phyloP scores from a whole-genome alignment of 345 rosid species.

The Durio zibethinus region DNA sequence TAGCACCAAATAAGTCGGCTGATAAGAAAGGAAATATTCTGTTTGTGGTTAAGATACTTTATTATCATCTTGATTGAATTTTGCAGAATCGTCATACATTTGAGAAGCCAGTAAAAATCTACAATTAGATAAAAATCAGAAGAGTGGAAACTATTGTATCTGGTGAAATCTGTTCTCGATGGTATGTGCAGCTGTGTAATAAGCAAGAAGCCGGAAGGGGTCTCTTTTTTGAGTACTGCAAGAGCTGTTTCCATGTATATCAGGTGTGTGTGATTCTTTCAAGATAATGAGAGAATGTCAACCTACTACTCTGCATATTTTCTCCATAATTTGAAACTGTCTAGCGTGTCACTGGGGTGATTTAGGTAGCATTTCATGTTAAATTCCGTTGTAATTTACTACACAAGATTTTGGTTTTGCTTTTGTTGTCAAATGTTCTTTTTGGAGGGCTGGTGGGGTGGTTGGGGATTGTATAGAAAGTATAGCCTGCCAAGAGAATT shows the following conservation, averaged over 20 bases:
- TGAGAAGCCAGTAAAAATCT: conserved; percentile 59
- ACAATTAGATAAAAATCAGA: conserved; percentile 33
- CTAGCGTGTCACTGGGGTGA: not conserved
- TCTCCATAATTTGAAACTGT: not conserved
- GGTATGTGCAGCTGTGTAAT: not conserved
- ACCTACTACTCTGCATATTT: not conserved
- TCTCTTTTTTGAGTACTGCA: not conserved
- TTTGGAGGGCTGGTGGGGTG: not conserved
- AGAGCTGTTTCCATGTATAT: not conserved
- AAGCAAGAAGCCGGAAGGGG: not conserved
- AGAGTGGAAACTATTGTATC: not conserved
- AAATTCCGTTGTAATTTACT: conserved; percentile 28
- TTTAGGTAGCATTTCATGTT: conserved; percentile 14
- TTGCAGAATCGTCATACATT: conserved; percentile 56
- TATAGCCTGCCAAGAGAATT: not conserved
- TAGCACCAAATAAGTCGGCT: not conserved
- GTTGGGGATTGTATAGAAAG: not conserved
- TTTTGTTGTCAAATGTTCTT: not conserved
- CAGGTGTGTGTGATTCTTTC: not conserved
- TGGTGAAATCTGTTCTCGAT: not conserved
- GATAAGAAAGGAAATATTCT: not conserved
- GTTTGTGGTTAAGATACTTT: not conserved
- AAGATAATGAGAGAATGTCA: not conserved
- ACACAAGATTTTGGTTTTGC: not conserved
- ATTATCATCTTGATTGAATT: not conserved